phyloP scores from a whole-genome alignment of 768 basidiomycete species.

The Psilocybe cyanescens region DNA sequence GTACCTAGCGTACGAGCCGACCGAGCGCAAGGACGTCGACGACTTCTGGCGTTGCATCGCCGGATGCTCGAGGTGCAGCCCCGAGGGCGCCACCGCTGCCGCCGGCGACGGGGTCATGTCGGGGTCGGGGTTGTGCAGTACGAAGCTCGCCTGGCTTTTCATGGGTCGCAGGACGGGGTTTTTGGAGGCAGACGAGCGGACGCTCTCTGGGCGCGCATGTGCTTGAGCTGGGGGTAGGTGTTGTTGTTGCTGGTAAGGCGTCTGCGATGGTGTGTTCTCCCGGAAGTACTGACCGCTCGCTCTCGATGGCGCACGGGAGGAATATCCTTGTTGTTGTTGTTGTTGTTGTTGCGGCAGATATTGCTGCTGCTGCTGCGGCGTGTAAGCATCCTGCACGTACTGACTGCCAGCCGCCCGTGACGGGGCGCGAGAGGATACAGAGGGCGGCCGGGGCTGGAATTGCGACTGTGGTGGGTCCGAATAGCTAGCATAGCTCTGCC shows the following conservation, averaged over 20 bases:
- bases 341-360: not conserved
- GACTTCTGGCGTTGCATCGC: conserved; percentile 29
- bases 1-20: conserved; percentile 30
- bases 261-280: not conserved
- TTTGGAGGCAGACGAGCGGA: conserved; percentile 16
- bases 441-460: conserved; percentile 2
- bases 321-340: not conserved
- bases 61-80: conserved; percentile 16
- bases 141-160: conserved; percentile 19
- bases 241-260: not conserved
- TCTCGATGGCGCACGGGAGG: not conserved
- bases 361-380: not conserved
- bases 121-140: not conserved
- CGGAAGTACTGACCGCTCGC: not conserved
- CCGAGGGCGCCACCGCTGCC: not conserved
- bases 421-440: conserved; percentile 6
- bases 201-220: conserved; percentile 17
- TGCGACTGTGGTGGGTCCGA: not conserved
- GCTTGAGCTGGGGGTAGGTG: conserved; percentile 1
- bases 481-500: conserved; percentile 11
- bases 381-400: not conserved
- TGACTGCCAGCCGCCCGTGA: not conserved
- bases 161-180: conserved; percentile 1
- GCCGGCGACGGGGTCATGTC: conserved; percentile 10
- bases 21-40: conserved; percentile 33